A percentile compares a stretch with the other conserved stretches of the same genome.
Evolutionary conservation across 345 rosid genomes (phyloP).

Genomic region (Lagerstroemia speciosa): DNA sequence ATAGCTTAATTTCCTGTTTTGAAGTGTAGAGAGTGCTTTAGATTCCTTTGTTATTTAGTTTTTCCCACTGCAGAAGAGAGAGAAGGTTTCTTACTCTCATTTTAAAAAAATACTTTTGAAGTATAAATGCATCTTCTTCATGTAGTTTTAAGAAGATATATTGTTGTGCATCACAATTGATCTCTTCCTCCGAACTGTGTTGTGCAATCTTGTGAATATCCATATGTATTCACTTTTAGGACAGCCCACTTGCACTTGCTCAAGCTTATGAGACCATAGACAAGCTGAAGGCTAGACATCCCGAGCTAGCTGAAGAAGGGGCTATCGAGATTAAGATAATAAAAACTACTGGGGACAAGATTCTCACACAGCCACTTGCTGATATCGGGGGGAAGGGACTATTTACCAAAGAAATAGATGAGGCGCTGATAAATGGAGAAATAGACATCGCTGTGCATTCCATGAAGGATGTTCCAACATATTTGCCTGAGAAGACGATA

Average conservation of each 20-base stretch:
- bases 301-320: slow-evolving; percentile 77
- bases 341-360: slow-evolving; percentile 94
- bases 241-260: slow-evolving; percentile 95
- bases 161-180: background rate
- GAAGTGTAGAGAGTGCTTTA: background rate
- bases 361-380: slow-evolving; percentile 83
- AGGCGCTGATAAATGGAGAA: slow-evolving; percentile 71
- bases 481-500: slow-evolving; percentile 70
- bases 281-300: slow-evolving; percentile 65
- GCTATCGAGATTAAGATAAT: slow-evolving; percentile 84
- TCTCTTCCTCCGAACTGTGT: background rate
- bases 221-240: slow-evolving; percentile 28
- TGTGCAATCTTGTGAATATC: slow-evolving; percentile 3
- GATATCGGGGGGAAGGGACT: slow-evolving; percentile 98
- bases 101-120: too few relatives aligned
- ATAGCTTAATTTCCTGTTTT: background rate
- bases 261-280: slow-evolving; percentile 87
- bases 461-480: slow-evolving; percentile 98
- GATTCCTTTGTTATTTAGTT: background rate
- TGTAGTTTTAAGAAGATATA: background rate
- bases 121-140: background rate
- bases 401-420: slow-evolving; percentile 93
- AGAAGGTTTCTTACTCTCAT: too few relatives aligned
- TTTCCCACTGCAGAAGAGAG: too few relatives aligned
- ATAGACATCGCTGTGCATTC: slow-evolving; percentile 98